Conservation (phyloP, 257 asterid genomes). For the Fraxinus excelsior region DNA sequence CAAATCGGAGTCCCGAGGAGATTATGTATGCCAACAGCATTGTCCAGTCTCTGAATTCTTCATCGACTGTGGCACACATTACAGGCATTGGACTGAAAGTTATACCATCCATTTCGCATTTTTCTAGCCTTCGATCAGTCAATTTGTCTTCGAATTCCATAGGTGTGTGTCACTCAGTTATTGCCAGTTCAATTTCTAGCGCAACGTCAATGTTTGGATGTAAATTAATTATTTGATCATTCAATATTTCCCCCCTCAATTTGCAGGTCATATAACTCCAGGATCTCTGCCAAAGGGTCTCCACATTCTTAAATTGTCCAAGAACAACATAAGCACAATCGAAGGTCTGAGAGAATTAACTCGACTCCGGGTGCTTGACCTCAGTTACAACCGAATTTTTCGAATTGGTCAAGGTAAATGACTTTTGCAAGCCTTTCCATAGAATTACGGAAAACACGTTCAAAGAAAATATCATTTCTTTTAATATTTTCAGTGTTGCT, state of each 20-base stretch:
- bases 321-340: conserved; percentile 68
- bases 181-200: not conserved
- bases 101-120: conserved; percentile 59
- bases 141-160: conserved; percentile 73
- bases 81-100: conserved; percentile 59
- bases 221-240: not conserved
- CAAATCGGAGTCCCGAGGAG: conserved; percentile 41
- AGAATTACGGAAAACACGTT: not conserved
- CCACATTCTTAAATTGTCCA: conserved; percentile 71
- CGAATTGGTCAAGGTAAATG: conserved; percentile 77
- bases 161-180: conserved; percentile 42
- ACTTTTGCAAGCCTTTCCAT: conserved; percentile 10
- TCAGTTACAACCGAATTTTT: conserved; percentile 78
- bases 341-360: conserved; percentile 84
- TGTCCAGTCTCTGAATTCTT: conserved; percentile 60
- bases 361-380: conserved; percentile 72
- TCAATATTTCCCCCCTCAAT: conserved; percentile 13
- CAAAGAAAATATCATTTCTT: not conserved
- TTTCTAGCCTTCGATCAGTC: conserved; percentile 67
- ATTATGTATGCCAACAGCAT: conserved; percentile 64
- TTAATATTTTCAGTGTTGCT: conserved; percentile 4
- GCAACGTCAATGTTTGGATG: not conserved
- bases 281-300: conserved; percentile 88
- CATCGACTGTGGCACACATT: conserved; percentile 80
- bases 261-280: conserved; percentile 67